A percentile compares a stretch with the other conserved stretches of the same genome.
phyloP scores from a whole-genome alignment of 2,329 filamentous ascomycete genomes.

The Alternaria ventricosa region DNA sequence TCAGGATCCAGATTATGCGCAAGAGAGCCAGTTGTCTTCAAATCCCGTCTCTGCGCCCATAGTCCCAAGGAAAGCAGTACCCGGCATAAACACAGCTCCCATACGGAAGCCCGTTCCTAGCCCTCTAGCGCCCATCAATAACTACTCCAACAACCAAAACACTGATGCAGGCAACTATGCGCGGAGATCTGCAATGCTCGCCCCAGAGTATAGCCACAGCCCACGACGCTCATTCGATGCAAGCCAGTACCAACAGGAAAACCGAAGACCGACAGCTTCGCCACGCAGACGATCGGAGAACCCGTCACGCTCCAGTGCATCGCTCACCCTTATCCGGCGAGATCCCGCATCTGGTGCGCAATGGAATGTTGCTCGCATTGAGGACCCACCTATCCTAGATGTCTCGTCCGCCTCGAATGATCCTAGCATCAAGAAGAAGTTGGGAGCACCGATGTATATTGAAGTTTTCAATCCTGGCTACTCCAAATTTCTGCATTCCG shows the following conservation, averaged over 20 bases:
- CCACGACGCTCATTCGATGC: conserved; percentile 36
- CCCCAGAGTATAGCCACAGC: conserved; percentile 21
- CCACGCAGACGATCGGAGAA: conserved; percentile 31
- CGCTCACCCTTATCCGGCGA: conserved; percentile 58
- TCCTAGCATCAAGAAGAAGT: conserved; percentile 39
- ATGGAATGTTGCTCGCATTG: conserved; percentile 59
- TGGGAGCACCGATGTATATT: conserved; percentile 56
- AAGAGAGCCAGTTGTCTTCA: conserved; percentile 11
- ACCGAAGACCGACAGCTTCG: conserved; percentile 24
- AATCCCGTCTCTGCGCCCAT: conserved; percentile 20
- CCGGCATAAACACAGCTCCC: conserved; percentile 16
- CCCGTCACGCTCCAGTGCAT: conserved; percentile 21
- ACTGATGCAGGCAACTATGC: conserved; percentile 26
- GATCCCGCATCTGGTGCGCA: conserved; percentile 57
- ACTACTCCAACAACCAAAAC: conserved; percentile 40
- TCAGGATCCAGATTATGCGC: conserved; percentile 17
- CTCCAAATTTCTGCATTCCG: conserved; percentile 58
- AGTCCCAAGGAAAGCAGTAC: conserved; percentile 43
- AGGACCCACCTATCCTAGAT: conserved; percentile 53
- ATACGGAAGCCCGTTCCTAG: conserved; percentile 38
- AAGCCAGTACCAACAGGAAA: conserved; percentile 26
- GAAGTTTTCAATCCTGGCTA: conserved; percentile 68
- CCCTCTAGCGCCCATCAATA: conserved; percentile 32
- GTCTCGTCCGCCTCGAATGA: conserved; percentile 50
- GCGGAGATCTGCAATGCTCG: conserved; percentile 22